Conservation (phyloP, 192 early-diverging fungal species). For the Dissophora globulifera region DNA sequence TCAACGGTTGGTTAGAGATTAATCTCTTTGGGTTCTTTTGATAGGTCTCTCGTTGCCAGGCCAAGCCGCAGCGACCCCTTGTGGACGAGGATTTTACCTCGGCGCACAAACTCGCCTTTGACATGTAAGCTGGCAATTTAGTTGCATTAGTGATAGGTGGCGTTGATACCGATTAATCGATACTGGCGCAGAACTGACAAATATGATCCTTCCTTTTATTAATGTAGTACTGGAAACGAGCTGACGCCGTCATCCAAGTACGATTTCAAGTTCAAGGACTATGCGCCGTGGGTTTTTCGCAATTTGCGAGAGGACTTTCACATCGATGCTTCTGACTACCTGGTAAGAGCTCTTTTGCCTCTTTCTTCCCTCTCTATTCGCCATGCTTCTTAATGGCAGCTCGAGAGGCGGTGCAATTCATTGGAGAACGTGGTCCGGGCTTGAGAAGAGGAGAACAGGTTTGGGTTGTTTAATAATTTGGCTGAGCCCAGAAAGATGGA, state of each 20-base stretch:
- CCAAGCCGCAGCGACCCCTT: slow-evolving; percentile 82
- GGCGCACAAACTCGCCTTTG: slow-evolving; percentile 95
- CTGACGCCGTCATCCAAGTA: slow-evolving; percentile 93
- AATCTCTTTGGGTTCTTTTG: no score
- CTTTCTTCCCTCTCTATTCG: neutral
- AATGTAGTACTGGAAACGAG: slow-evolving; percentile 85
- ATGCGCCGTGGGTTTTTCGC: slow-evolving; percentile 97
- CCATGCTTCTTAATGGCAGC: neutral
- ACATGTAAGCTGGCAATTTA: slow-evolving; percentile 73
- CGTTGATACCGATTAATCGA: no score
- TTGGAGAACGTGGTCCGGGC: no score
- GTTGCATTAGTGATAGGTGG: no score
- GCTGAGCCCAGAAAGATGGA: neutral
- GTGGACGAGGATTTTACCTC: slow-evolving; percentile 84
- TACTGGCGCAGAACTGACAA: neutral
- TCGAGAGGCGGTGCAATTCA: no score
- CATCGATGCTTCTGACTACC: slow-evolving; percentile 92
- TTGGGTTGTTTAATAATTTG: neutral
- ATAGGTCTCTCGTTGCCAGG: slow-evolving; percentile 85
- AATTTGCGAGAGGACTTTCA: slow-evolving; percentile 87
- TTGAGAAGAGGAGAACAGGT: no score
- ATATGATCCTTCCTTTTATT: neutral
- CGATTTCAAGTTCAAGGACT: slow-evolving; percentile 99
- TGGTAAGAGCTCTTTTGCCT: slow-evolving; percentile 74
- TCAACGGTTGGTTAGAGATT: neutral